Base-by-base conservation (phyloP, 2,329 filamentous ascomycete species). In the Tolypocladium tundrense region DNA sequence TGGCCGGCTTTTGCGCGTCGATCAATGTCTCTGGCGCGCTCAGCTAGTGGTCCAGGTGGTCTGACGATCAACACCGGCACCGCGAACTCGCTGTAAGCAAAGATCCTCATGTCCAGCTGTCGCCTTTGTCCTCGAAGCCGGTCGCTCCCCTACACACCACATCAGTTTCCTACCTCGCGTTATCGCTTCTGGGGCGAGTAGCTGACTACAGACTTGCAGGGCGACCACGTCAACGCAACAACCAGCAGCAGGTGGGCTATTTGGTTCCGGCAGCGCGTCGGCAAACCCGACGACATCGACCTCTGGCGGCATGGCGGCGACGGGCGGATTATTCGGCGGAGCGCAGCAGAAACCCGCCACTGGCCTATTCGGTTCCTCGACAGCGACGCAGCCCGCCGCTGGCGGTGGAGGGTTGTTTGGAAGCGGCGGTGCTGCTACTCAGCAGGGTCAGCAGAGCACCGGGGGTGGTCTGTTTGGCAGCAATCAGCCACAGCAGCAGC, bases 31-130 rank as follows among this genome's bases (percentile, higher is more conserved):
- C 71, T 81, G 67, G 77, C 76, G 59, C 77, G 82, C 69, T 85
- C 82, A 64, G 79, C 79, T 59, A 84, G 82, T 69, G 82, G 80
- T 66, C 82, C 82, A 60, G 80, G 76, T 62, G 82, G 80, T 67
- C 76, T 86, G 62, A 84, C 79, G 67, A 86, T 86, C 72, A 87
- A 86, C 72, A 85, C 83, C 21, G 79, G 77, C 62, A 75, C 80
- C 59, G 83, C 83, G 61, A 86, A 85, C 77, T 60, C 70, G 57
- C 63, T 70, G 72, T 73, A 68, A 72, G 70, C 57, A 42, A 27
- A 37, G 21, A 27, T 13, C 48, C 14, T 53, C 39, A 42, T 51
- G 27, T 11, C 19, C 48, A 50, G 13, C 24, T 33, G 31, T 55
- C 59, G 42, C 37, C 48, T 53, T 35, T 35, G 37, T 24, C 35